Conservation (phyloP, 768 basidiomycete species). For the Lentinula aciculospora region DNA sequence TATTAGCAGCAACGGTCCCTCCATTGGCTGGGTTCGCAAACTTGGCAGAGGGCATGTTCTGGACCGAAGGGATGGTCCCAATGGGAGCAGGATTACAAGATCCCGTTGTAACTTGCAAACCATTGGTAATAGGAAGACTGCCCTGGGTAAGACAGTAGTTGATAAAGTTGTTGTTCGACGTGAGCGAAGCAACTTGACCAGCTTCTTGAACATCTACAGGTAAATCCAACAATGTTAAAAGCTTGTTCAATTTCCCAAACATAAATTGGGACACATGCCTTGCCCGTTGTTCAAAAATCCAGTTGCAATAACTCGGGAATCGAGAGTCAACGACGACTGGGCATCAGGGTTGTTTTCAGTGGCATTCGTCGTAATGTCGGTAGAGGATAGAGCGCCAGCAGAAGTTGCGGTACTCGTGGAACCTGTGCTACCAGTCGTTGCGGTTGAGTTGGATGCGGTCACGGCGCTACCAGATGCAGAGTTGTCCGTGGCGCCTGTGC, state of each 20-base stretch:
- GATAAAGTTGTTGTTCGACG: conserved; percentile 71
- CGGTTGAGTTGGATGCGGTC: conserved; percentile 9
- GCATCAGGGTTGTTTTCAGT: conserved; percentile 26
- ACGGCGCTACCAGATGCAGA: conserved; percentile 4
- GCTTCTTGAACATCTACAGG: conserved; percentile 21
- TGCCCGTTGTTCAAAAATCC: conserved; percentile 55
- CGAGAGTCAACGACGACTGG: conserved; percentile 38
- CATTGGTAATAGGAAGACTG: conserved; percentile 31
- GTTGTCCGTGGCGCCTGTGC: conserved; percentile 1
- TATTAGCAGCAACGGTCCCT: conserved; percentile 33
- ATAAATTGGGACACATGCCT: background rate
- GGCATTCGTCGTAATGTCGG: conserved; percentile 2
- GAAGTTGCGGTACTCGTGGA: conserved; percentile 17
- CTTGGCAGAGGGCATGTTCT: conserved; percentile 50
- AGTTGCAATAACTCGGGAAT: conserved; percentile 43
- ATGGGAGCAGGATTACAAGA: conserved; percentile 52
- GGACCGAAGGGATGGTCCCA: conserved; percentile 47
- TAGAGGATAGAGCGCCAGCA: conserved; percentile 11
- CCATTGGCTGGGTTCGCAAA: conserved; percentile 44
- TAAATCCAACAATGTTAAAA: background rate
- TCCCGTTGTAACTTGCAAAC: conserved; percentile 30
- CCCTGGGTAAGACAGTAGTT: conserved; percentile 51
- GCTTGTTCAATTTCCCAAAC: conserved; percentile 17
- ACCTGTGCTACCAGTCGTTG: conserved; percentile 11
- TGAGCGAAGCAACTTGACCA: conserved; percentile 52